Base-by-base conservation (phyloP, 768 basidiomycete species). In the Pleurotus sapidus region DNA sequence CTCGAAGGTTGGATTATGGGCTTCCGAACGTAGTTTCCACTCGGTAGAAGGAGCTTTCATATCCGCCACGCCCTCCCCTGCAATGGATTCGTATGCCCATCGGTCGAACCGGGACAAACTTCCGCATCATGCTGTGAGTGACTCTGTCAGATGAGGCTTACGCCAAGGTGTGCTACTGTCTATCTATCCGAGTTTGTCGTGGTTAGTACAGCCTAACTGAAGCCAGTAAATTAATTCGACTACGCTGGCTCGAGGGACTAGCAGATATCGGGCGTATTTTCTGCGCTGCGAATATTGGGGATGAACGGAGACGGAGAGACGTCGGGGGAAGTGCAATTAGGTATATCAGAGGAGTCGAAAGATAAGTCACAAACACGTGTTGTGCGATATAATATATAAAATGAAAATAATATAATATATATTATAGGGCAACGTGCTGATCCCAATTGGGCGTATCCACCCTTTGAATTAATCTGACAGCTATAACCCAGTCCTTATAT, bases 401-500 rank as follows among this genome's bases (percentile, higher is more conserved):
- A 20, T 40, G 24, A 11, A 51, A 54, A 54, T 54, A 54, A 54
- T 12, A 30, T 14, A 11, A 34, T 54, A 43, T 18, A 40, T 43
- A 40, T 38, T 40, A 24, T 38, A 30, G 24, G 39, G 42, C 42
- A 45, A 45, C 42, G 42, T 45, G 42, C 42, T 42, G 38, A 23
- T 39, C 51, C 38, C n/a, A 18, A 27, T 40, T 42, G 51, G 51
- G 24, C n/a, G n/a, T 43, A 25, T 15, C 18, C n/a, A 48, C 17
- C 46, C 46, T 25, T 48, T 18, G 23, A 24, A 25, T 17, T 39
- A 7, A 43, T 54, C 34, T 54, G 51, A 54, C 51, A 54, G 51
- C 51, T 54, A 50, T 50, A 50, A 50, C 49, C 49, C 49, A 54
- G 51, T 54, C 51, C 27, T 54, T 54, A 54, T 54, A 54, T 54